Conservation (phyloP, 2,329 filamentous ascomycete genomes). For the Alternaria hordeiaustralica region DNA sequence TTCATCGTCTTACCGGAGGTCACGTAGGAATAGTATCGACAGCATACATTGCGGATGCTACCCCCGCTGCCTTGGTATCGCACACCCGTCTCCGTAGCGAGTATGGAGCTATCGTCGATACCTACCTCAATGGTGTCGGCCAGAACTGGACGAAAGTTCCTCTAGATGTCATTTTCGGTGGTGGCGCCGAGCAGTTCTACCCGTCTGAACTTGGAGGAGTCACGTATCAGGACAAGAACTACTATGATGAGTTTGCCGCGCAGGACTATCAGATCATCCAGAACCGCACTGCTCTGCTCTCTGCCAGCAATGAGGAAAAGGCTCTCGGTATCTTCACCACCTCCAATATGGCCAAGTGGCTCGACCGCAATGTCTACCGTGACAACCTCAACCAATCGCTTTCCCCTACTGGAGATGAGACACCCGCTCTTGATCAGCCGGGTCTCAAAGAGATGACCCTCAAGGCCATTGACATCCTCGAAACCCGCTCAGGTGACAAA, state of each 20-base stretch:
- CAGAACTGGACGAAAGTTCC: conserved; percentile 76
- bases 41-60: conserved; percentile 82
- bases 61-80: conserved; percentile 66
- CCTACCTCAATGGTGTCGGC: conserved; percentile 72
- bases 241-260: conserved; percentile 72
- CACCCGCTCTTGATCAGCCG: conserved; percentile 74
- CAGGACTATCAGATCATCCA: conserved; percentile 73
- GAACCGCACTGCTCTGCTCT: conserved; percentile 74
- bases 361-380: conserved; percentile 81
- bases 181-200: conserved; percentile 82
- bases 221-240: conserved; percentile 75
- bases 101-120: conserved; percentile 76
- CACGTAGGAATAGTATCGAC: conserved; percentile 72
- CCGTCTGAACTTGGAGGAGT: conserved; percentile 58
- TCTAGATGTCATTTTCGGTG: conserved; percentile 78
- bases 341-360: conserved; percentile 80
- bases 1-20: conserved; percentile 71
- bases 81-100: conserved; percentile 74
- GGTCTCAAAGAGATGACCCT: conserved; percentile 89
- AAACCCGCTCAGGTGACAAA: conserved; percentile 67
- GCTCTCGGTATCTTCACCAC: conserved; percentile 80
- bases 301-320: conserved; percentile 64
- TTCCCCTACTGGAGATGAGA: conserved; percentile 69
- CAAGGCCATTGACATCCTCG: conserved; percentile 82
- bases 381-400: conserved; percentile 74